Evolutionary conservation across 345 rosid genomes (phyloP), one percentile per base, ranked within the genome.

Genomic region (Ailanthus altissimus): DNA sequence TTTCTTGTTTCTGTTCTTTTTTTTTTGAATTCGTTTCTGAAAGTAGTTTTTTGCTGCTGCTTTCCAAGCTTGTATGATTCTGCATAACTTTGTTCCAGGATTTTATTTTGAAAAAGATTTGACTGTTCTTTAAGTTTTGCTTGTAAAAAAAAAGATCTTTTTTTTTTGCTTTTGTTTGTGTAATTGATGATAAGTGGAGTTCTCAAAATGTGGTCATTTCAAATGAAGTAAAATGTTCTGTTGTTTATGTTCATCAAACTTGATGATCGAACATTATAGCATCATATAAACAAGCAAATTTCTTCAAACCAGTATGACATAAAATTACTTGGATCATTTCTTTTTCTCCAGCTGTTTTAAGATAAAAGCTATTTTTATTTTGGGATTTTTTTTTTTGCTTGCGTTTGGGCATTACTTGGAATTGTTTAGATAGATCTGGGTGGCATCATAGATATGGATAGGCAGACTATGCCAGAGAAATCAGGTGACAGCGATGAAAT

Each of bases 371-470:
- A 32, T 32, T 32, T 32, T 26, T n/a, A n/a, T 25, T 47, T 69
- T 23, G 23, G 0, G 43, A 63, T 5, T n/a, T n/a, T 73, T 26
- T 0, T 5, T 54, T 57, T 40, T 11, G 13, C 18, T 73, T 59
- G 11, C 38, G 28, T 60, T 28, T 61, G 42, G 5, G 32, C 10
- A 20, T 6, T 14, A 28, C 32, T n/a, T 20, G 28, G 20, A 10
- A 28, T 61, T 61, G 32, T 47, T 61, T 47, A 18, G 69, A 61
- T 57, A 61, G 77, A 74, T 74, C 69, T 61, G 28, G 59, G 47
- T 62, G 60, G 20, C 42, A 13, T 20, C 12, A 21, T 72, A 26
- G 13, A 45, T 23, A 58, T 23, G 0, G 21, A 5, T 25, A 32
- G 74, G 62, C 74, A 20, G 54, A 47, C 8, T n/a, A 13, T 16